phyloP scores from a whole-genome alignment of 2,329 filamentous ascomycete species.

The Phaeosphaeriaceae sp. region DNA sequence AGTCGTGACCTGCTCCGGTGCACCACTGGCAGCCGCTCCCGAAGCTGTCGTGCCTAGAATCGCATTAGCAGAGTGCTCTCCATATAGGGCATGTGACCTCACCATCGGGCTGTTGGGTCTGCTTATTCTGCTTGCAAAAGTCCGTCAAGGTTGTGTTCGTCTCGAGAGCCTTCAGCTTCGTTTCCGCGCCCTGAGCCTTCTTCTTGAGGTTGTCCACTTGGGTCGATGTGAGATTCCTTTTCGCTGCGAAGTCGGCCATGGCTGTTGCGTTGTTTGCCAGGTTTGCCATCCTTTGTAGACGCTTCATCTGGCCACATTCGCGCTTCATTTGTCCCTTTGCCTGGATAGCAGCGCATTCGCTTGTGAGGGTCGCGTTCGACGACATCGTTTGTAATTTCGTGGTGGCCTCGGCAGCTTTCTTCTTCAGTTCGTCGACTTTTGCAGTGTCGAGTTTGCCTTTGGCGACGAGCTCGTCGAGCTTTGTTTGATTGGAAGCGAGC shows the following conservation, averaged over 20 bases:
- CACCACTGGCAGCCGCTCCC: not conserved
- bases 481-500: conserved; percentile 35
- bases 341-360: conserved; percentile 31
- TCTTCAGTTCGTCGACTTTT: conserved; percentile 33
- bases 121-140: conserved; percentile 25
- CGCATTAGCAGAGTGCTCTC: not conserved
- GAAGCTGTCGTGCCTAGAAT: conserved; percentile 5
- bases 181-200: conserved; percentile 25
- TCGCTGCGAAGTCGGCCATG: conserved; percentile 25
- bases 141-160: conserved; percentile 37
- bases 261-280: conserved; percentile 37
- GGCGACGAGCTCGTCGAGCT: not conserved
- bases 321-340: conserved; percentile 26
- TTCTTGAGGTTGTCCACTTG: conserved; percentile 29
- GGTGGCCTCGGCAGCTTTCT: conserved; percentile 32
- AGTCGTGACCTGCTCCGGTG: conserved; percentile 2
- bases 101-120: conserved; percentile 10
- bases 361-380: conserved; percentile 34
- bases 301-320: conserved; percentile 32
- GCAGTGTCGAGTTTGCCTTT: conserved; percentile 29
- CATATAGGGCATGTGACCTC: not conserved
- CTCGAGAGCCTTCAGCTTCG: conserved; percentile 30
- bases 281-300: conserved; percentile 24
- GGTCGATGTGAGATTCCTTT: conserved; percentile 30
- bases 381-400: conserved; percentile 28